phyloP scores from a whole-genome alignment of 768 basidiomycete genomes.

The Trametes punicea region DNA sequence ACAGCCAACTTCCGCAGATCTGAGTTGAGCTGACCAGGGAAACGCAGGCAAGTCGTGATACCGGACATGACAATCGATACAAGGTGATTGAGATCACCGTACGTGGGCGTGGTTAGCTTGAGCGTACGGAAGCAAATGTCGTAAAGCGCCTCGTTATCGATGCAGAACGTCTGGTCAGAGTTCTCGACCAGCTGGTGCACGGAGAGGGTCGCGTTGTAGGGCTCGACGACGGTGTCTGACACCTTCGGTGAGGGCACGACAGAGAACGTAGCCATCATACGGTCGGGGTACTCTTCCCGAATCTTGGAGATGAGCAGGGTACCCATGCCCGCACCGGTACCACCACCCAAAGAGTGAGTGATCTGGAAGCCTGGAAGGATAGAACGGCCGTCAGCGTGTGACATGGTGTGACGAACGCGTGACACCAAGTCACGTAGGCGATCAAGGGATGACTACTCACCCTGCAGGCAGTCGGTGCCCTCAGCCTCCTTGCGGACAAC shows the following conservation, averaged over 20 bases:
- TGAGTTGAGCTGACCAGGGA: slow-evolving; percentile 99
- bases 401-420: slow-evolving; percentile 9
- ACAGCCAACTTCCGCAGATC: slow-evolving; percentile 97
- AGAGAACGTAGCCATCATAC: slow-evolving; percentile 99
- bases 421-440: slow-evolving; percentile 5
- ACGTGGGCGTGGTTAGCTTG: slow-evolving; percentile 92
- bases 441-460: slow-evolving; percentile 40
- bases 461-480: slow-evolving; percentile 95
- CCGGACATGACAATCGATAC: slow-evolving; percentile 99
- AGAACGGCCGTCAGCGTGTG: slow-evolving; percentile 10
- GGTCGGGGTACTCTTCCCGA: slow-evolving; percentile 97
- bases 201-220: slow-evolving; percentile 97
- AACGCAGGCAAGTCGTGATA: slow-evolving; percentile 97
- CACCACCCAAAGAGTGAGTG: slow-evolving; percentile 97
- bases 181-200: slow-evolving; percentile 99
- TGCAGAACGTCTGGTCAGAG: slow-evolving; percentile 99
- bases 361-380: slow-evolving; percentile 86
- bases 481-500: slow-evolving; percentile 99
- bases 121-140: slow-evolving; percentile 99
- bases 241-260: slow-evolving; percentile 97
- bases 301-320: slow-evolving; percentile 99
- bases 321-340: slow-evolving; percentile 99
- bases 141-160: slow-evolving; percentile 98
- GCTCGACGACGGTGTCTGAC: slow-evolving; percentile 99
- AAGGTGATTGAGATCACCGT: slow-evolving; percentile 97